Conservation (phyloP, 169 alveolate genomes). For the Sarcocystis neurona region DNA sequence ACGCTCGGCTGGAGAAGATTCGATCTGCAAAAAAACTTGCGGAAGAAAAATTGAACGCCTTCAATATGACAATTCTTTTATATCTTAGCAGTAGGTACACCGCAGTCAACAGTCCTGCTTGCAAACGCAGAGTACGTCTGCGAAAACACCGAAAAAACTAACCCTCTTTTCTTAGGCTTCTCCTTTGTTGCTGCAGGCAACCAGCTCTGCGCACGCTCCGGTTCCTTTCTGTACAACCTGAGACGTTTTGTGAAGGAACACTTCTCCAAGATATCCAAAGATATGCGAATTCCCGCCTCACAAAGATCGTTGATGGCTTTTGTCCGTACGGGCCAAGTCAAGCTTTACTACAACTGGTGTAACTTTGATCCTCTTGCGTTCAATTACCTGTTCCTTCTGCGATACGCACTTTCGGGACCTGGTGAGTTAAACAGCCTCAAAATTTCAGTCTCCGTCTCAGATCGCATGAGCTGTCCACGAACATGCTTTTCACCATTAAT, state of each 20-base stretch:
- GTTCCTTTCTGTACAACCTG: background rate
- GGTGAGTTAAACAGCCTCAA: slow-evolving; percentile 12
- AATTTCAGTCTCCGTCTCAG: background rate
- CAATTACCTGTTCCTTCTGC: slow-evolving; percentile 27
- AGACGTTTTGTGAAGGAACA: background rate
- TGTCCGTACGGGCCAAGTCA: slow-evolving; percentile 2
- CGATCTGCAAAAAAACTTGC: background rate
- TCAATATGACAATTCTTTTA: background rate
- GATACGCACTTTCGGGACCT: slow-evolving; percentile 22
- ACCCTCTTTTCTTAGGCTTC: background rate
- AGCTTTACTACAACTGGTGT: slow-evolving; percentile 16
- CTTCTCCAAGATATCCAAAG: background rate
- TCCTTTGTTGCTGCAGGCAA: background rate
- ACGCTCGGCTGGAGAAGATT: background rate
- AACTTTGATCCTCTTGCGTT: slow-evolving; percentile 33
- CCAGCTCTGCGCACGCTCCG: background rate
- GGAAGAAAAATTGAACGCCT: background rate
- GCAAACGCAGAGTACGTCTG: too few species aligned
- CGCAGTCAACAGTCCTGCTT: too few species aligned
- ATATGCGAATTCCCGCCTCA: background rate
- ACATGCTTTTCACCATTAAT: background rate
- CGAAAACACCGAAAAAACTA: too few species aligned
- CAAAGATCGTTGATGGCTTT: slow-evolving; percentile 44
- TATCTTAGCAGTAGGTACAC: background rate
- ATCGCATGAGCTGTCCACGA: too few species aligned